Percentiles rank a stretch among this genome's conserved stretches.
These are phyloP conservation scores for Penicillium sp. DNA, from an alignment of 2,329 filamentous ascomycete species.

Conservation along the genomic window DNA sequence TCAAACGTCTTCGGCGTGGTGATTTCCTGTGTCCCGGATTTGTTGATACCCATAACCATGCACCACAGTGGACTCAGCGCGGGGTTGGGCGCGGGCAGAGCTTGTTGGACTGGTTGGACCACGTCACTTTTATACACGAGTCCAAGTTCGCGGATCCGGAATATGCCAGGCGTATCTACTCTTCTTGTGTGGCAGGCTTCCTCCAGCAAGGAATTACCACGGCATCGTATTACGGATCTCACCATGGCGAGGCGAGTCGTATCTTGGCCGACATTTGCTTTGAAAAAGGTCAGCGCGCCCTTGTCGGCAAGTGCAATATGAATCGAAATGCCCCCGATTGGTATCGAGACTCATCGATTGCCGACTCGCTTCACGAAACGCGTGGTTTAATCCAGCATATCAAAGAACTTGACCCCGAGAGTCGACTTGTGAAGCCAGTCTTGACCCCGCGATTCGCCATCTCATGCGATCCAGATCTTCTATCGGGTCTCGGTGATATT, in stretches of 20 bases:
- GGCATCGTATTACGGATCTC: slow-evolving; percentile 35
- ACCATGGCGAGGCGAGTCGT: slow-evolving; percentile 28
- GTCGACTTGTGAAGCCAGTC: slow-evolving; percentile 46
- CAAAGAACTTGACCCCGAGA: slow-evolving; percentile 43
- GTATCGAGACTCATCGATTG: slow-evolving; percentile 47
- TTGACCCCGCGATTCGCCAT: slow-evolving; percentile 60
- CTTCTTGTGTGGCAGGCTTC: slow-evolving; percentile 52
- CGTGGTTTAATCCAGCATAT: slow-evolving; percentile 50
- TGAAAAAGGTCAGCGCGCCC: slow-evolving; percentile 31
- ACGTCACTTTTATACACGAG: slow-evolving; percentile 63
- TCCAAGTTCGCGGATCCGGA: slow-evolving; percentile 53
- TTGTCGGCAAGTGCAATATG: slow-evolving; percentile 39
- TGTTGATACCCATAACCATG: slow-evolving; percentile 66
- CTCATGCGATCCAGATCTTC: slow-evolving; percentile 53
- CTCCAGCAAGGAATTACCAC: slow-evolving; percentile 50
- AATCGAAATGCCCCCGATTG: slow-evolving; percentile 47
- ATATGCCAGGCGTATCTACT: slow-evolving; percentile 53
- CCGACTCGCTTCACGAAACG: slow-evolving; percentile 50
- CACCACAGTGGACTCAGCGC: slow-evolving; percentile 53
- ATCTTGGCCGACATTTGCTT: slow-evolving; percentile 35
- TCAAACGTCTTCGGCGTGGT: slow-evolving; percentile 27
- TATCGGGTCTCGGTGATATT: slow-evolving; percentile 54
- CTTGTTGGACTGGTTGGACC: slow-evolving; percentile 57
- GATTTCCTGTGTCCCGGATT: slow-evolving; percentile 36
- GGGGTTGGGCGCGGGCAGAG: slow-evolving; percentile 41